Conservation (phyloP, 208 protist species). For the Borovskyia barvae region DNA sequence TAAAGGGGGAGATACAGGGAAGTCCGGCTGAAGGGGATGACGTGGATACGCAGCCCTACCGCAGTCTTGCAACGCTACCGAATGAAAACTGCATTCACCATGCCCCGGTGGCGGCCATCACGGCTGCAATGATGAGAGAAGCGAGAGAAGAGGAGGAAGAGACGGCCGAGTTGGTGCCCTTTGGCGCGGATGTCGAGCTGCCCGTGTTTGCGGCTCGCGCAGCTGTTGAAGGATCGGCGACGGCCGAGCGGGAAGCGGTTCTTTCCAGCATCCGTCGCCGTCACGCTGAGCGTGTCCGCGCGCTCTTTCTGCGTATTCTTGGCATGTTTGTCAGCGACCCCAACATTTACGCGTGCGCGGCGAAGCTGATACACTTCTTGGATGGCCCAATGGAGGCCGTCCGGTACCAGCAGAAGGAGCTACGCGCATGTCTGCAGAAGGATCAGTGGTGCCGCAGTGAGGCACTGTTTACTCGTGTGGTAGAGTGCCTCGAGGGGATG, state of each 20-base stretch:
- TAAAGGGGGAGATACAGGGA: slow-evolving; percentile 68
- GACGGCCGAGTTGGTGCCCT: slow-evolving; percentile 23
- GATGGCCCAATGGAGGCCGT: slow-evolving; percentile 72
- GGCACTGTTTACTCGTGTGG: slow-evolving; percentile 49
- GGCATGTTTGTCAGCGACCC: slow-evolving; percentile 81
- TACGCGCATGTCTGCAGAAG: slow-evolving; percentile 81
- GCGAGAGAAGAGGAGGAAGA: slow-evolving; percentile 24
- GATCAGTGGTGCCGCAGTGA: slow-evolving; percentile 77
- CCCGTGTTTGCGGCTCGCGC: background rate
- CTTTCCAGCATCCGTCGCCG: slow-evolving; percentile 38
- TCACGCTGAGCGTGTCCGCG: slow-evolving; percentile 68
- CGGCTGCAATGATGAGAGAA: slow-evolving; percentile 6
- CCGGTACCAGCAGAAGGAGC: slow-evolving; percentile 73
- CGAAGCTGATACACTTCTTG: slow-evolving; percentile 55
- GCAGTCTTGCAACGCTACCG: slow-evolving; percentile 23
- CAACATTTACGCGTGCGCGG: slow-evolving; percentile 76
- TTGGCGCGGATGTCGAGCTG: slow-evolving; percentile 36
- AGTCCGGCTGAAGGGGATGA: slow-evolving; percentile 24
- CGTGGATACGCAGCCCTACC: slow-evolving; percentile 22
- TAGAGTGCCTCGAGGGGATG: slow-evolving; percentile 60
- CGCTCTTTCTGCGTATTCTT: slow-evolving; percentile 63
- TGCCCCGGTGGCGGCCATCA: slow-evolving; percentile 18
- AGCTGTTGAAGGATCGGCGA: background rate
- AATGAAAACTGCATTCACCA: slow-evolving; percentile 36
- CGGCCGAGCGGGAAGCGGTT: slow-evolving; percentile 10